Conservation (phyloP, 352 stramenopile species). For the Phytopythium boreale region DNA sequence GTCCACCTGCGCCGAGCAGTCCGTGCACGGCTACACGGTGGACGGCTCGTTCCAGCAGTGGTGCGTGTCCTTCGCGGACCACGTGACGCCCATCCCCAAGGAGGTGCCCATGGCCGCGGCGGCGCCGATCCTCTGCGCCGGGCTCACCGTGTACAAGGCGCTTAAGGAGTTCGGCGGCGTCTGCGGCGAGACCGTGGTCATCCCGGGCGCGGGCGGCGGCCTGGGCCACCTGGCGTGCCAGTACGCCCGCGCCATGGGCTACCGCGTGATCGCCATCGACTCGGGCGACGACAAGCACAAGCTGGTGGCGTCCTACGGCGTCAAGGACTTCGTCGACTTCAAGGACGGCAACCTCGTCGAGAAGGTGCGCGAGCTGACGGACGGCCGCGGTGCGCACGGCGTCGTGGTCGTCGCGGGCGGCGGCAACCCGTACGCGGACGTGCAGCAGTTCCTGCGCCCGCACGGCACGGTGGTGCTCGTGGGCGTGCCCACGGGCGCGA, state of each 20-base stretch:
- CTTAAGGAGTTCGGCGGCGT: slow-evolving; percentile 53
- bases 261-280: slow-evolving; percentile 72
- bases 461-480: slow-evolving; percentile 69
- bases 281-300: slow-evolving; percentile 56
- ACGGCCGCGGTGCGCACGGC: slow-evolving; percentile 43
- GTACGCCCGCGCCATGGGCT: slow-evolving; percentile 61
- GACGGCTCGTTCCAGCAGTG: slow-evolving; percentile 57
- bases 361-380: slow-evolving; percentile 39
- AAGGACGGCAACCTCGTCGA: slow-evolving; percentile 51
- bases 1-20: slow-evolving; percentile 29
- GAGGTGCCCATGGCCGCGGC: slow-evolving; percentile 37
- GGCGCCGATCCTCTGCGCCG: slow-evolving; percentile 79
- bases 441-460: slow-evolving; percentile 55
- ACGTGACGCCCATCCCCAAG: slow-evolving; percentile 73
- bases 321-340: slow-evolving; percentile 70
- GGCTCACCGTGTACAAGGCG: slow-evolving; percentile 81
- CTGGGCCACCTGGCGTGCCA: slow-evolving; percentile 79
- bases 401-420: slow-evolving; percentile 73
- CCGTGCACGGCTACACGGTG: slow-evolving; percentile 34
- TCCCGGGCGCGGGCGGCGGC: slow-evolving; percentile 61
- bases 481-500: slow-evolving; percentile 47
- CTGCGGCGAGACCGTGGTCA: slow-evolving; percentile 41
- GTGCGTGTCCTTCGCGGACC: slow-evolving; percentile 68
- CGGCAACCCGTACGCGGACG: slow-evolving; percentile 38
- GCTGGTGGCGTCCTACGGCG: slow-evolving; percentile 58